Base-by-base conservation (phyloP, 2,329 filamentous ascomycete genomes). In the Lasiodiplodia gonubiensis region DNA sequence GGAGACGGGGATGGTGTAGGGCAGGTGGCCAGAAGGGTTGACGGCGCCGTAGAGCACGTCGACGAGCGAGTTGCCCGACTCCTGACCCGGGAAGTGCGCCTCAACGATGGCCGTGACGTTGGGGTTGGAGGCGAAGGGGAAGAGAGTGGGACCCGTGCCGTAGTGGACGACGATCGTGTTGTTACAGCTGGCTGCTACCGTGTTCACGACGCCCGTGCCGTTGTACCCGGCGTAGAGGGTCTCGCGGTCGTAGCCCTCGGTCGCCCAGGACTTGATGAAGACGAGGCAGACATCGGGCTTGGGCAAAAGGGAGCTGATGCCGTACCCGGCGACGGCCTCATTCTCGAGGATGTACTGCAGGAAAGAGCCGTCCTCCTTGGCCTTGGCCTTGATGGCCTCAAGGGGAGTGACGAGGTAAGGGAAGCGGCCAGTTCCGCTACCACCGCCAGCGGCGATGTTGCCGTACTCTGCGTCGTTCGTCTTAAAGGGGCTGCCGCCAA, bases 221-320 rank as follows among this genome's bases (percentile, higher is more conserved):
- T 84, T 76, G 77, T 79, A 83, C 70, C 83, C 80, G 16, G 78
- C 72, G 25, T 75, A 71, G 8, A 84, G 73, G 8, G 74, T 72
- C 5, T 67, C 67, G 30, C 83, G 77, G 69, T 85, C 83, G 21
- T 69, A 74, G 57, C 78, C 81, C 72, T 85, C 83, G 3, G 77
- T 75, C 0, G 82, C 82, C 75, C 77, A 84, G 12, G 74, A 85
- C 84, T 88, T 89, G 67, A 88, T 78, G 76, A 89, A 86, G 37
- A 89, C 86, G 23, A 89, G 78, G 75, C 71, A 82, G 14, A 86
- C 84, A 10, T 83, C 80, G 8, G 81, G 79, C 23, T 11, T 25
- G 14, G 71, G 69, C 60, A 69, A 69, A n/a, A 12, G 74, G 73
- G 7, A 72, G 75, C 0, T 74, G 46, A 60, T 48, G 23, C 60